Evolutionary conservation across 176 grass and related monocot species (phyloP).

Genomic region (Avena sativa): DNA sequence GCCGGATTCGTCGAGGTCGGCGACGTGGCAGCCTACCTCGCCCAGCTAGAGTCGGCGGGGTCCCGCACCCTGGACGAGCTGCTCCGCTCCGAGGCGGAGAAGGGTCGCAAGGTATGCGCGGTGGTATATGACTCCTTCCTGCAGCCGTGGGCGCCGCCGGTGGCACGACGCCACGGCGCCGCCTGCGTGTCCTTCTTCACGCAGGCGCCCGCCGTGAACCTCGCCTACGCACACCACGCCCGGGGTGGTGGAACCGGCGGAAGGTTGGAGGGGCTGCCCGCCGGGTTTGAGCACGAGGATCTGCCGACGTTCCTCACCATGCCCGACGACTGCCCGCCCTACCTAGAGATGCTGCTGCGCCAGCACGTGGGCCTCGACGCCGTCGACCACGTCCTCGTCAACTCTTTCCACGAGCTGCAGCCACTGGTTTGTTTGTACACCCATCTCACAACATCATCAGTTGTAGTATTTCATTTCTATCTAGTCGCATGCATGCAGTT

Average conservation of each 20-base stretch:
- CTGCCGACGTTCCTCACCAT: constrained; percentile 41
- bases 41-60: constrained; percentile 47
- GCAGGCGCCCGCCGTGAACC: constrained; percentile 56
- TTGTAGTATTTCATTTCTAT: no score
- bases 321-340: neutral
- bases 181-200: constrained; percentile 59
- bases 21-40: constrained; percentile 44
- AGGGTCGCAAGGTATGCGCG: constrained; percentile 39
- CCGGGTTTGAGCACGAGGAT: neutral
- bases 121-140: constrained; percentile 71
- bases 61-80: constrained; percentile 55
- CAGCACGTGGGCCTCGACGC: constrained; percentile 54
- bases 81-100: constrained; percentile 49
- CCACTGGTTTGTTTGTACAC: constrained; percentile 29
- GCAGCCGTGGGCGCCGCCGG: constrained; percentile 45
- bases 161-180: constrained; percentile 39
- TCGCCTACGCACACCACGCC: constrained; percentile 49
- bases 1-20: constrained; percentile 43
- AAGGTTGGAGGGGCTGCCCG: constrained; percentile 33
- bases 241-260: neutral
- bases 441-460: no score
- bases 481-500: no score
- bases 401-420: constrained; percentile 71
- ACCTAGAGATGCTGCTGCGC: constrained; percentile 42
- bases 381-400: constrained; percentile 62